These are phyloP conservation scores for Hypoxylon sp. DNA, from an alignment of 2,329 filamentous ascomycete genomes.

Conservation along the genomic window DNA sequence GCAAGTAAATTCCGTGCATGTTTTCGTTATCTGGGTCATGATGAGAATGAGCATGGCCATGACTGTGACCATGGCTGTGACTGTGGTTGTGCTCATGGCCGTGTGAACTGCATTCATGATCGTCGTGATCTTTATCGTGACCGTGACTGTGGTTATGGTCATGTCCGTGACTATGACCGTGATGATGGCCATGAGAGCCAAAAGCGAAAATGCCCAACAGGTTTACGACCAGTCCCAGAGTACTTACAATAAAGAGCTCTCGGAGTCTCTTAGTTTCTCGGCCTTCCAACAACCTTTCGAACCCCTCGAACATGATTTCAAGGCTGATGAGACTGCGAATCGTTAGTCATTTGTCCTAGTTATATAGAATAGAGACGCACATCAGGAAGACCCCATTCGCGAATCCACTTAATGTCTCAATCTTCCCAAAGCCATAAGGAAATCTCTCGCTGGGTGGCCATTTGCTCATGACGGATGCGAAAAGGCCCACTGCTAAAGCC, in stretches of 20 bases:
- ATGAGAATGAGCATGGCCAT: slow-evolving; percentile 55
- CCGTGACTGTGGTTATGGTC: slow-evolving; percentile 56
- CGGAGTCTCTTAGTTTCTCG: slow-evolving; percentile 85
- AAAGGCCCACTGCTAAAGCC: slow-evolving; percentile 88
- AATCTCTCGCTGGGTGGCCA: slow-evolving; percentile 92
- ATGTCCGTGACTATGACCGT: slow-evolving; percentile 55
- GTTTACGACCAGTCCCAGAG: slow-evolving; percentile 88
- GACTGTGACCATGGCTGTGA: slow-evolving; percentile 51
- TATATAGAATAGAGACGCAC: slow-evolving; percentile 61
- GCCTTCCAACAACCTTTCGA: slow-evolving; percentile 87
- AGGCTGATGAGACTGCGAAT: slow-evolving; percentile 84
- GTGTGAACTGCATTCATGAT: slow-evolving; percentile 51
- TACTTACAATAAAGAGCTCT: slow-evolving; percentile 90
- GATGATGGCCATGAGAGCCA: slow-evolving; percentile 71
- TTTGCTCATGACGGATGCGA: slow-evolving; percentile 94
- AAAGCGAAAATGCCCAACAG: slow-evolving; percentile 92
- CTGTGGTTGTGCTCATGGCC: slow-evolving; percentile 53
- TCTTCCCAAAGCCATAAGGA: slow-evolving; percentile 96
- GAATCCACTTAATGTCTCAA: slow-evolving; percentile 95
- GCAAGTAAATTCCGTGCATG: slow-evolving; percentile 96
- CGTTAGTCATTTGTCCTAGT: slow-evolving; percentile 9
- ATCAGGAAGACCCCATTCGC: slow-evolving; percentile 96
- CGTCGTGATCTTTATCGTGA: slow-evolving; percentile 57
- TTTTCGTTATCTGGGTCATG: slow-evolving; percentile 82
- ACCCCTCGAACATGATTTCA: slow-evolving; percentile 95